Base-by-base conservation (phyloP, 768 basidiomycete species). In the Pholiota conissans region DNA sequence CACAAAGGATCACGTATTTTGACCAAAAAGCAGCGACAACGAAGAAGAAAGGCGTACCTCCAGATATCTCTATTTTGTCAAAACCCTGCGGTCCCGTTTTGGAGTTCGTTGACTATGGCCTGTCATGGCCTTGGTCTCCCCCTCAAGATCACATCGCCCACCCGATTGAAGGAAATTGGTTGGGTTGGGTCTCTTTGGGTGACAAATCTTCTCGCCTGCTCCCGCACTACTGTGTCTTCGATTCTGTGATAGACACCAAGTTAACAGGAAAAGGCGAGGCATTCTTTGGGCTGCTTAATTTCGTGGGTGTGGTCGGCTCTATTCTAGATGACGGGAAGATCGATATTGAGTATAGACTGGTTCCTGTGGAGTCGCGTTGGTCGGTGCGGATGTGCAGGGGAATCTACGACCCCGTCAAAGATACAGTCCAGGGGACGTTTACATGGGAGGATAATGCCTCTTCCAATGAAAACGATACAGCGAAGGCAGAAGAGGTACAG, bases 81-180 rank as follows among this genome's bases (percentile, higher is more conserved):
- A 55, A 55, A 10, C 10, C 16, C 2, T 47, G 20, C 4, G 55
- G 11, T 20, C 26, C 27, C 4, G 55, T 13, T 20, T 39, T 40
- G 16, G 37, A 49, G 9, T 20, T 49, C 26, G 35, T 26, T 3
- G 35, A 40, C 5, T 5, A 49, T n/a, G 11, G 39, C 13, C 42
- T 24, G 7, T 18, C 42, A 24, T n/a, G n/a, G n/a, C 6, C 42
- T 11, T 45, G 11, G 5, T 3, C 42, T 20, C 48, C 47, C 9
- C 13, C 34, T 28, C 26, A 20, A 2, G 48, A 42, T 3, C 18
- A 28, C 11, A 28, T 30, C 11, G 27, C 11, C 1, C 55, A 49
- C 20, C 47, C 47, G 5, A 56, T 56, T 16, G 55, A 56, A 42
- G 55, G 55, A n/a, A 30, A 18, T 2, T 56, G 55, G 55, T 11